Evolutionary conservation across 2,329 filamentous ascomycete genomes (phyloP).

Genomic region (Aspergillus amoenus): DNA sequence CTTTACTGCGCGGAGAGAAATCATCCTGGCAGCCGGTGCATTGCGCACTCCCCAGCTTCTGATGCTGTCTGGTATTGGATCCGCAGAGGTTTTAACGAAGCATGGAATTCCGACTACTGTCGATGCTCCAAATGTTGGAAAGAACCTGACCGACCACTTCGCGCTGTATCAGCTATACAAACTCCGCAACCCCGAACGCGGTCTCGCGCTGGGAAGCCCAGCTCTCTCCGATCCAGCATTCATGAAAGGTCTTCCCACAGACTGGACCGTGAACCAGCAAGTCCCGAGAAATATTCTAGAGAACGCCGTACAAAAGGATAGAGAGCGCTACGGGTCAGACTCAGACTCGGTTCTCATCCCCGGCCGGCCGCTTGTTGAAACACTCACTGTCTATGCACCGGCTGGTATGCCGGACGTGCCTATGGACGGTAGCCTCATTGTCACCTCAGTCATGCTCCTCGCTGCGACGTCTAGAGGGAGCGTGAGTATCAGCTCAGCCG

Average conservation of each 20-base stretch:
- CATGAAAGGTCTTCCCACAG: background rate
- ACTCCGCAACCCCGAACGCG: conserved; percentile 1
- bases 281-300: background rate
- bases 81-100: background rate
- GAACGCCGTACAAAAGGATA: background rate
- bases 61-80: conserved; percentile 62
- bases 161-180: conserved; percentile 9
- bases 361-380: background rate
- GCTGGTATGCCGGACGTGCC: background rate
- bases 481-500: conserved; percentile 6
- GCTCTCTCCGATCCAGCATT: background rate
- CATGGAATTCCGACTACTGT: background rate
- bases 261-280: background rate
- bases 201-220: conserved; percentile 3
- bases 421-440: conserved; percentile 12
- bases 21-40: conserved; percentile 60
- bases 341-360: background rate
- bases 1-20: conserved; percentile 39
- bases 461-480: conserved; percentile 6
- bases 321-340: background rate
- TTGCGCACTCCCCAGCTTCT: conserved; percentile 58
- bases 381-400: background rate
- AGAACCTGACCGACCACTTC: conserved; percentile 10
- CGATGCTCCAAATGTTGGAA: conserved; percentile 8
- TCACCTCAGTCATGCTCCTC: conserved; percentile 8